Conservation (phyloP, 2,329 filamentous ascomycete genomes). For the Ophiocordyceps unilateralis region DNA sequence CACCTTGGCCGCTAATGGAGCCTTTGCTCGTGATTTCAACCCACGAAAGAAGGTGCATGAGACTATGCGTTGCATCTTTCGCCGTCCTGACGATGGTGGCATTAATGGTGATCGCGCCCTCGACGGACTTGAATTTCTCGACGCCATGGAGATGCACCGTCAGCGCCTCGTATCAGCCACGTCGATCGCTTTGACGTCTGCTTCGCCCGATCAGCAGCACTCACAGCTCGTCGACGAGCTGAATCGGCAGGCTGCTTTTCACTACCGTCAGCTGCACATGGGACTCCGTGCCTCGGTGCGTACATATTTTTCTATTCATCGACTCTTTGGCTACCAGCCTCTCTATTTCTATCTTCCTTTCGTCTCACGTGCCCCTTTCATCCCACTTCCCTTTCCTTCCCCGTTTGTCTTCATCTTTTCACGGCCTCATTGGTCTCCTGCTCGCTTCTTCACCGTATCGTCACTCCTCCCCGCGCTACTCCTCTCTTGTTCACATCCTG, state of each 20-base stretch:
- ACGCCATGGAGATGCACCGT: conserved; percentile 16
- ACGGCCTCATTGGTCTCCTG: background rate
- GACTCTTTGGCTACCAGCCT: too few species aligned
- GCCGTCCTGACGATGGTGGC: conserved; percentile 9
- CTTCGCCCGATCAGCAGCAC: conserved; percentile 3
- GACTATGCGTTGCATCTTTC: conserved; percentile 11
- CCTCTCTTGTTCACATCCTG: background rate
- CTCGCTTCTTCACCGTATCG: background rate
- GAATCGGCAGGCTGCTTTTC: conserved; percentile 10
- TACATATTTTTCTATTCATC: background rate
- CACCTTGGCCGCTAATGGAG: conserved; percentile 3
- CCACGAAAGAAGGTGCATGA: conserved; percentile 11
- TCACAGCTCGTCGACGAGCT: conserved; percentile 12
- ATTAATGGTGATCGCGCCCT: conserved; percentile 10
- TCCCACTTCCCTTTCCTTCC: background rate
- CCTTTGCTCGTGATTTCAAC: conserved; percentile 6
- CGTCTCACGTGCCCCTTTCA: background rate
- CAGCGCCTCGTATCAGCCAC: conserved; percentile 10
- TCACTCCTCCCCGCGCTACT: background rate
- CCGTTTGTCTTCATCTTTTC: background rate
- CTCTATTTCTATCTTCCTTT: background rate
- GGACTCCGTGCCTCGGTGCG: conserved; percentile 17
- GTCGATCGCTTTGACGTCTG: conserved; percentile 4
- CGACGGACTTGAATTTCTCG: conserved; percentile 14
- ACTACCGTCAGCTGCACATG: conserved; percentile 14